Evolutionary conservation across 768 basidiomycete genomes (phyloP).

Genomic region (Xerocomus brunneocitrinus): DNA sequence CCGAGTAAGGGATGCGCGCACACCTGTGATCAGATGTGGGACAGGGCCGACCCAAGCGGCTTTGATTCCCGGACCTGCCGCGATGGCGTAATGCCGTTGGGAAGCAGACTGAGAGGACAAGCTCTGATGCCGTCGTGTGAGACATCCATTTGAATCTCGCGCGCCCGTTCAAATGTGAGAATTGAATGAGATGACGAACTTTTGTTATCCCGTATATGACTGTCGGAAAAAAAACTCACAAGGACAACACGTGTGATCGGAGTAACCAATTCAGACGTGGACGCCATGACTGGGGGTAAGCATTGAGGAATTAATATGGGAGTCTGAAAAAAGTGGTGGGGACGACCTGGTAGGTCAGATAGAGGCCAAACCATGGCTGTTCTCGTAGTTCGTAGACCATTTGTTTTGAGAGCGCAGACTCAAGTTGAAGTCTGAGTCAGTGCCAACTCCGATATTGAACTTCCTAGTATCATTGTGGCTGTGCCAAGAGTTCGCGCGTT

Average conservation of each 20-base stretch:
- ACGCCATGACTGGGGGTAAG: constrained; percentile 20
- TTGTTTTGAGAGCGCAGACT: no score
- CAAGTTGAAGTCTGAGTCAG: no score
- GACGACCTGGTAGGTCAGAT: constrained; percentile 19
- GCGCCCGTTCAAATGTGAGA: no score
- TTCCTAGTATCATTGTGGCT: not conserved
- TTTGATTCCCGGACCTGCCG: constrained; percentile 20
- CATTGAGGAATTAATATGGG: constrained; percentile 23
- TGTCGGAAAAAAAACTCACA: constrained; percentile 16
- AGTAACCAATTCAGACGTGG: constrained; percentile 18
- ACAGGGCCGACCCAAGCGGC: constrained; percentile 34
- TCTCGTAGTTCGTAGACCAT: constrained; percentile 7
- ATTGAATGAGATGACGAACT: constrained; percentile 9
- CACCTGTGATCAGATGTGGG: constrained; percentile 32
- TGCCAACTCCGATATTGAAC: no score
- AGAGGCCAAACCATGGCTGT: constrained; percentile 16
- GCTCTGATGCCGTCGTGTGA: constrained; percentile 7
- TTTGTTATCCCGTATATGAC: constrained; percentile 13
- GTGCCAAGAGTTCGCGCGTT: not conserved
- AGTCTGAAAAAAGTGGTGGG: constrained; percentile 20
- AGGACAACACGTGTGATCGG: constrained; percentile 19
- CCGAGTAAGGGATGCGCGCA: constrained; percentile 33
- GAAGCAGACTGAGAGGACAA: constrained; percentile 13
- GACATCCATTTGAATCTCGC: not conserved
- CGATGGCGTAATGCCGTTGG: constrained; percentile 20